A percentile compares a stretch with the other conserved stretches of the same genome.
Evolutionary conservation across 2,329 filamentous ascomycete species (phyloP).

Genomic region (Cercospora janseana): DNA sequence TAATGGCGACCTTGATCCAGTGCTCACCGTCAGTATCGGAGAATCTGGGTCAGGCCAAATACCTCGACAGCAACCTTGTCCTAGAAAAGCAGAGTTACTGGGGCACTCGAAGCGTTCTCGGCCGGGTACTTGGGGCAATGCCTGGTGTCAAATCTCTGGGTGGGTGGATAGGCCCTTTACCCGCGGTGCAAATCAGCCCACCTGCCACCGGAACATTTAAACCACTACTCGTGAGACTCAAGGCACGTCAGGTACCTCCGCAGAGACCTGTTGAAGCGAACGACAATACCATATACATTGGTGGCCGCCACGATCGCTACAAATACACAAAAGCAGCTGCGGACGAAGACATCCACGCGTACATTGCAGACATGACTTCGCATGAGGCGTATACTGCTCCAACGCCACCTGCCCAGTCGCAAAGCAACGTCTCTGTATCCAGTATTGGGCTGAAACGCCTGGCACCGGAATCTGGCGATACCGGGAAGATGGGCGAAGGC

Average conservation of each 20-base stretch:
- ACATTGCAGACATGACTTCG: slow-evolving; percentile 1
- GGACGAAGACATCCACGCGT: not conserved
- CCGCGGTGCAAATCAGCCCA: not conserved
- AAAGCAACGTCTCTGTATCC: not conserved
- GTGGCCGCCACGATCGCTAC: not conserved
- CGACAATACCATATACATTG: not conserved
- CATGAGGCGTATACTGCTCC: not conserved
- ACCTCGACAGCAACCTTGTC: not conserved
- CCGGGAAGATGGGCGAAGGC: not conserved
- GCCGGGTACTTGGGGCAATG: not conserved
- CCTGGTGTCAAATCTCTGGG: not conserved
- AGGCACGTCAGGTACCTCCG: not conserved
- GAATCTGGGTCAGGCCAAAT: not conserved
- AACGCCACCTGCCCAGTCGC: not conserved
- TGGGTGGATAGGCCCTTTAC: not conserved
- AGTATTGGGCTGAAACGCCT: not conserved
- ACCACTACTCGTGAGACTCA: not conserved
- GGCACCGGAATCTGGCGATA: not conserved
- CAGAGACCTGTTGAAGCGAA: not conserved
- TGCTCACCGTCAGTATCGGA: not conserved
- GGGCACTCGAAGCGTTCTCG: slow-evolving; percentile 1
- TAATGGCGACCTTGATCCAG: slow-evolving; percentile 6
- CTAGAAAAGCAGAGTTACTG: slow-evolving; percentile 2
- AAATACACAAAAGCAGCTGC: not conserved
- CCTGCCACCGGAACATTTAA: not conserved